Base-by-base conservation (phyloP, 1,284 basidiomycete species). In the Paramarasmius palmivorus region DNA sequence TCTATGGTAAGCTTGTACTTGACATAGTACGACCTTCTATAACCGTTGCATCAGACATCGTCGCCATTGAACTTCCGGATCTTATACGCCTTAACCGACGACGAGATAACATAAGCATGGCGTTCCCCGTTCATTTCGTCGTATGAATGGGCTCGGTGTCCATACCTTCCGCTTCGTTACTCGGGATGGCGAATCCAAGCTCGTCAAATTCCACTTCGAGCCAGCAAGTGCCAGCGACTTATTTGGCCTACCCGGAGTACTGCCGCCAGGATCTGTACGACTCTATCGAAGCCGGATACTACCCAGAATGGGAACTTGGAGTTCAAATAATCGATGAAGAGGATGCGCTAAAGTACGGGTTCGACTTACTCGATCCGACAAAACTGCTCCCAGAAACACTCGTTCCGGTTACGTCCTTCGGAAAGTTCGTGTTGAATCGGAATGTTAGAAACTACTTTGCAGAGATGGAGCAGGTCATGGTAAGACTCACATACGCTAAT, bases 261-360 rank as follows among this genome's bases (percentile, higher is more conserved):
- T 57, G 56, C 32, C 41, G 58, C 14, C 50, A 42, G 12, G 61
- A 63, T 46, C 53, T 63, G 35, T 61, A 49, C 52, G 50, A 56
- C 38, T 51, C 61, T 4, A 63, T 63, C 32, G 59, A 54, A 44
- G 38, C 53, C 10, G 55, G 54, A 14, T 25, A 58, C 41, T 63
- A 36, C 49, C 61, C 62, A 4, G 57, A 57, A 0, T 67, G 68
- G 41, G 52, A 54, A 19, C 5, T 54, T 12, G 29, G 36, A 7
- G 52, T 54, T 8, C 52, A 54, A 38, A 35, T 54, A 6, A 25
- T 54, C 37, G 52, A 54, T 25, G 52, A 54, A 22, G 46, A 49
- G 25, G 52, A 49, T 42, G 52, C 41, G 2, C 17, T 49, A 7
- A 49, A 39, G 25, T 54, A 29, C 35, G 52, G 52, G 2, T 40